Conservation (phyloP, 805 yeast genomes). For the Candida coleopterorum region DNA sequence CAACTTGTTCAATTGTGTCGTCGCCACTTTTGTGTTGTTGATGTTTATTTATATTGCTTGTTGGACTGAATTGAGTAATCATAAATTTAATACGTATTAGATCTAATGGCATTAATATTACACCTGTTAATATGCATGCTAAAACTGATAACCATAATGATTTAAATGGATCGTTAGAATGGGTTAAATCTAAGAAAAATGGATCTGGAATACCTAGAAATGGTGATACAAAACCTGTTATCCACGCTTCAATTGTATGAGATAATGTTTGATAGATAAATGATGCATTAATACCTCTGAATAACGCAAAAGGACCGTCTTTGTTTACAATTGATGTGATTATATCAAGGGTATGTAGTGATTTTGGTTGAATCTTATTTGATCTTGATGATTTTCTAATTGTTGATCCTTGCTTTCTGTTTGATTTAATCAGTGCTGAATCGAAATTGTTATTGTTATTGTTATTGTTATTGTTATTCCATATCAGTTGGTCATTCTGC, state of each 20-base stretch:
- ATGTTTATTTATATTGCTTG: conserved; percentile 5
- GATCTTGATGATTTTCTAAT: conserved; percentile 7
- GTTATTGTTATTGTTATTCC: conserved; percentile 4
- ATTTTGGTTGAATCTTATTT: conserved; percentile 47
- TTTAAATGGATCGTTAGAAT: conserved; percentile 68
- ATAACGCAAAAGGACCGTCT: conserved; percentile 68
- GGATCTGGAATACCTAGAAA: conserved; percentile 84
- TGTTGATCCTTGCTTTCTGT: not conserved
- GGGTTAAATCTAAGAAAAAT: conserved; percentile 73
- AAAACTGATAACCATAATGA: conserved; percentile 64
- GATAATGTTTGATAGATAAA: conserved; percentile 73
- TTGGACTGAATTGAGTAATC: conserved; percentile 54
- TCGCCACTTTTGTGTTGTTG: not conserved
- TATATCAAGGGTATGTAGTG: conserved; percentile 61
- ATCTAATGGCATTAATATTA: conserved; percentile 75
- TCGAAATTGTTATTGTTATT: not conserved
- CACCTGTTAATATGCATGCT: conserved; percentile 69
- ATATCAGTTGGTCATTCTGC: conserved; percentile 9
- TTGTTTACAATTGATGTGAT: conserved; percentile 58
- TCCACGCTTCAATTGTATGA: conserved; percentile 83
- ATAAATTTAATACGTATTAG: conserved; percentile 74
- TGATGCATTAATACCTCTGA: conserved; percentile 74
- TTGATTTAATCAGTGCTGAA: not conserved
- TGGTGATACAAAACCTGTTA: conserved; percentile 83
- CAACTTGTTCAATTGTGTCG: not conserved